Conservation (phyloP, 805 yeast genomes). For the Lachancea dasiensis region DNA sequence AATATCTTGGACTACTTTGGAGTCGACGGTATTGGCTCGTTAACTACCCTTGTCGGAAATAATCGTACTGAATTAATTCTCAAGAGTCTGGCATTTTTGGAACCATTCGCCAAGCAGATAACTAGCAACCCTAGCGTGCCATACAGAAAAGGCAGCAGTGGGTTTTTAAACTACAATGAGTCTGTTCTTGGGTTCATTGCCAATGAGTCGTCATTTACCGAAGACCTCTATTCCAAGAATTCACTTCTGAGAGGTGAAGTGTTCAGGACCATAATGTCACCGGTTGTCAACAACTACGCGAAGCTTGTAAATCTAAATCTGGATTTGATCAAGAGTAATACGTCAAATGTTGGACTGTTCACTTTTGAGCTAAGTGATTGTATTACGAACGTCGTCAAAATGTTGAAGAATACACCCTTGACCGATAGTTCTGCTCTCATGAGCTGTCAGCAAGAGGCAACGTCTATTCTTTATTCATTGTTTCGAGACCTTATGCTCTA, state of each 20-base stretch:
- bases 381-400: conserved; percentile 32
- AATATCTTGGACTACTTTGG: conserved; percentile 44
- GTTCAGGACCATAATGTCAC: conserved; percentile 32
- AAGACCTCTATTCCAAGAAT: conserved; percentile 37
- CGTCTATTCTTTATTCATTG: conserved; percentile 34
- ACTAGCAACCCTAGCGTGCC: conserved; percentile 39
- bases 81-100: conserved; percentile 41
- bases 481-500: conserved; percentile 51
- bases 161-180: conserved; percentile 48
- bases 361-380: conserved; percentile 56
- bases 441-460: conserved; percentile 23
- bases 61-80: conserved; percentile 39
- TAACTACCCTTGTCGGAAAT: conserved; percentile 35
- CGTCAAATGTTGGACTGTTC: conserved; percentile 45
- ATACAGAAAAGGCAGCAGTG: conserved; percentile 57
- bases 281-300: conserved; percentile 36
- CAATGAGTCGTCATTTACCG: conserved; percentile 44
- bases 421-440: conserved; percentile 20
- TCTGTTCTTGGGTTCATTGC: conserved; percentile 45
- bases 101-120: conserved; percentile 40
- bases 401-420: conserved; percentile 26
- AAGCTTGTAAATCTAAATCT: conserved; percentile 36
- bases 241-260: conserved; percentile 26
- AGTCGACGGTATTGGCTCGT: conserved; percentile 16
- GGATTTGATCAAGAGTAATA: conserved; percentile 36